Evolutionary conservation across 164 flowering plant genomes (phyloP).

Genomic region (Saururus chinensis): DNA sequence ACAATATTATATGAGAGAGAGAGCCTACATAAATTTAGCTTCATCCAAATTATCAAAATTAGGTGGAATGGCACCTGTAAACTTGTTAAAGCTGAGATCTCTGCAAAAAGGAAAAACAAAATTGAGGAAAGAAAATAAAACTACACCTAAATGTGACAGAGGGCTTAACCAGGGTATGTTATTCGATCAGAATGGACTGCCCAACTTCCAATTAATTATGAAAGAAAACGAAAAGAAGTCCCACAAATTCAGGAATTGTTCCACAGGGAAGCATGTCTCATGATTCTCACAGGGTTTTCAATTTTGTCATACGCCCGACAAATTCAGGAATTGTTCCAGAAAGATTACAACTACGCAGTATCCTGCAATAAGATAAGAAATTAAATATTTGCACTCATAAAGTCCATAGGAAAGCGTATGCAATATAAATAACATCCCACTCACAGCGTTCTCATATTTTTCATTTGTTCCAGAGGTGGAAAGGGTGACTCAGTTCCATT

Average conservation of each 20-base stretch:
- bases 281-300: constrained; percentile 14
- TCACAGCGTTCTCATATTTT: constrained; percentile 33
- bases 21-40: constrained; percentile 3
- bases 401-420: neutral
- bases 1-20: too few relatives aligned
- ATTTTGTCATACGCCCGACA: constrained; percentile 26
- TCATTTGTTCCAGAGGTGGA: constrained; percentile 34
- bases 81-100: constrained; percentile 19
- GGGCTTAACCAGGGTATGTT: neutral
- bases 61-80: constrained; percentile 12
- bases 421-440: constrained; percentile 8
- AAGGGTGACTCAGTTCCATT: constrained; percentile 34
- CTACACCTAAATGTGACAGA: neutral
- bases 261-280: neutral
- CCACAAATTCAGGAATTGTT: too few relatives aligned
- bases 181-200: neutral
- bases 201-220: neutral
- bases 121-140: neutral
- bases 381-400: neutral
- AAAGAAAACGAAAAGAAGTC: neutral
- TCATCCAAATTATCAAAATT: neutral
- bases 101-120: constrained; percentile 3
- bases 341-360: constrained; percentile 53
- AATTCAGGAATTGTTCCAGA: constrained; percentile 46
- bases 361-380: constrained; percentile 15